Conservation (phyloP, 768 basidiomycete genomes). For the Leccinum rimulosum region DNA sequence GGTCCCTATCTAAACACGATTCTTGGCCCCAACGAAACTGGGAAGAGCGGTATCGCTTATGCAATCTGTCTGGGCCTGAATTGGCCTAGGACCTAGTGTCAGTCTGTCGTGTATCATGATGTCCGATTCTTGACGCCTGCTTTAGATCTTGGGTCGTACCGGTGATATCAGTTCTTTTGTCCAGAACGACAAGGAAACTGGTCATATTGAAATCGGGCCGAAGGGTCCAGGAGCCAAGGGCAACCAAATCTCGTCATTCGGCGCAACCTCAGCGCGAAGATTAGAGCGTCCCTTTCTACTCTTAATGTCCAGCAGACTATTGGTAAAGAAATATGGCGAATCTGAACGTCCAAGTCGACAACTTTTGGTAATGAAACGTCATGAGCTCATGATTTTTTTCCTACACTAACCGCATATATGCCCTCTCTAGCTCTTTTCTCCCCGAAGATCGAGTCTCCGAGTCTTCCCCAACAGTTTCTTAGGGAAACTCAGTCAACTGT, state of each 20-base stretch:
- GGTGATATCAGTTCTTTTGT: conserved; percentile 77
- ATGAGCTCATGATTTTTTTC: background rate
- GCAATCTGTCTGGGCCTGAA: conserved; percentile 84
- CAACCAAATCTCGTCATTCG: conserved; percentile 74
- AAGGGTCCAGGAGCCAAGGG: conserved; percentile 54
- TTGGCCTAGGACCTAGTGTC: conserved; percentile 48
- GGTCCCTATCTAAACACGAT: conserved; percentile 97
- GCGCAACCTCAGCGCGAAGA: conserved; percentile 60
- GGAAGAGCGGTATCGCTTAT: conserved; percentile 92
- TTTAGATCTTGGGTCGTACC: conserved; percentile 80
- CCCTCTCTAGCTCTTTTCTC: conserved; percentile 69
- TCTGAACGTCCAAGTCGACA: conserved; percentile 90
- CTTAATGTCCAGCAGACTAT: conserved; percentile 66
- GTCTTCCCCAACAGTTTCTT: conserved; percentile 79
- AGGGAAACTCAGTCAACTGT: conserved; percentile 89
- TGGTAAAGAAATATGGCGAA: conserved; percentile 62
- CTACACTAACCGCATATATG: conserved; percentile 4
- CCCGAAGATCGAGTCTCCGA: conserved; percentile 95
- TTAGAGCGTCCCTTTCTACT: conserved; percentile 59
- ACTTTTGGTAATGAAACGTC: conserved; percentile 72
- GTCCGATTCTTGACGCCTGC: conserved; percentile 18
- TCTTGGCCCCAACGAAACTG: conserved; percentile 94
- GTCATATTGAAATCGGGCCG: conserved; percentile 89
- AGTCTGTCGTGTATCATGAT: conserved; percentile 2
- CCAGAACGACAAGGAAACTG: conserved; percentile 67